Conservation (phyloP, 2,329 filamentous ascomycete genomes). For the Cladosporium sp. region DNA sequence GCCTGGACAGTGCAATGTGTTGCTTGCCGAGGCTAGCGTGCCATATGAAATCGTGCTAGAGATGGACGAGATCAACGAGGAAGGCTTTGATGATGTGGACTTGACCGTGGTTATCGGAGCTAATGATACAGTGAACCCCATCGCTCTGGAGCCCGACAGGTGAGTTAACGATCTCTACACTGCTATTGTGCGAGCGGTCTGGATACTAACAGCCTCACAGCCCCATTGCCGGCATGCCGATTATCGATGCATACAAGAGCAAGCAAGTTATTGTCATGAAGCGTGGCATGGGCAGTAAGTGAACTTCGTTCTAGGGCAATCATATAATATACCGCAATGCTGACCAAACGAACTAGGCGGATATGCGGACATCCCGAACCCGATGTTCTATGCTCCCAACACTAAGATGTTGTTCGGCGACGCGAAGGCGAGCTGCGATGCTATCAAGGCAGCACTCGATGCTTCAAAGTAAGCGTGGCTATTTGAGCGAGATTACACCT, state of each 20-base stretch:
- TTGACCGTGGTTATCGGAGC: conserved; percentile 86
- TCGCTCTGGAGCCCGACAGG: conserved; percentile 73
- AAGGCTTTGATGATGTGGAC: conserved; percentile 76
- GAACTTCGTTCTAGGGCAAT: neutral
- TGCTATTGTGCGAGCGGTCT: neutral
- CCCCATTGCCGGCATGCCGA: conserved; percentile 88
- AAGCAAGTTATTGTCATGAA: conserved; percentile 95
- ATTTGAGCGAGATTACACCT: neutral
- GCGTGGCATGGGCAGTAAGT: conserved; percentile 72
- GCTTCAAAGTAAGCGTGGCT: conserved; percentile 8
- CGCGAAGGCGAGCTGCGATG: conserved; percentile 60
- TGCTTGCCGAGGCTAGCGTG: conserved; percentile 83
- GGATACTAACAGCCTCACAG: conserved; percentile 42
- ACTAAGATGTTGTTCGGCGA: conserved; percentile 93
- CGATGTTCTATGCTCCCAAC: conserved; percentile 89
- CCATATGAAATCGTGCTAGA: conserved; percentile 91
- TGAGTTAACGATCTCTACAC: conserved; percentile 17
- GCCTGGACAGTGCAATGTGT: conserved; percentile 90
- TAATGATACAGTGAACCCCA: conserved; percentile 91
- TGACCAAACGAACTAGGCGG: conserved; percentile 34
- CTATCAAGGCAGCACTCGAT: conserved; percentile 35
- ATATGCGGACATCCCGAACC: conserved; percentile 78
- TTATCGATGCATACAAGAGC: conserved; percentile 89
- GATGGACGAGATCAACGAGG: conserved; percentile 96
- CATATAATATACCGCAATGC: conserved; percentile 2